Evolutionary conservation across 148 eudicot genomes (phyloP).

Genomic region (Oxyria digyna): DNA sequence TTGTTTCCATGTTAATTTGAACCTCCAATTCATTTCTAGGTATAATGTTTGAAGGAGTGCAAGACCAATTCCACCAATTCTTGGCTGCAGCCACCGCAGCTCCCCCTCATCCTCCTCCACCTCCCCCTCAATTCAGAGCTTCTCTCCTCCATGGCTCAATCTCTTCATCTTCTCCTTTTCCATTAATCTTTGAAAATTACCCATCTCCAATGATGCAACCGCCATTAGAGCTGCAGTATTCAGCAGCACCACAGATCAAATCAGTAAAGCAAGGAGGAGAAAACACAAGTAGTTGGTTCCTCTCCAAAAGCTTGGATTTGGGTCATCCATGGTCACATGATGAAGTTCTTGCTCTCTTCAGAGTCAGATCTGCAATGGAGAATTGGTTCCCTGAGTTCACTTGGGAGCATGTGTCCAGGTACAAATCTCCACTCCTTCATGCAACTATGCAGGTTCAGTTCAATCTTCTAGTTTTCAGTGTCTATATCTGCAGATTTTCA

Average conservation of each 20-base stretch:
- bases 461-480: conserved; percentile 3
- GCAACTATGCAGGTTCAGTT: too few relatives aligned
- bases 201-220: background rate
- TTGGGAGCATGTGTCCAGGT: conserved; percentile 91
- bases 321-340: conserved; percentile 47
- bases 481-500: conserved; percentile 3
- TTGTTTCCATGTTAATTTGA: conserved; percentile 4
- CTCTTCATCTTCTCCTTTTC: background rate
- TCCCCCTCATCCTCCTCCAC: background rate
- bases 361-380: conserved; percentile 56
- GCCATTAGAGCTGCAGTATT: background rate
- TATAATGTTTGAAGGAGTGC: conserved; percentile 69
- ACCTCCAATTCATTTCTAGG: background rate
- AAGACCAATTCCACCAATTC: conserved; percentile 66
- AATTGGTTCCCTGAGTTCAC: conserved; percentile 57
- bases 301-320: background rate
- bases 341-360: conserved; percentile 58
- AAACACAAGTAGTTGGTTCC: background rate
- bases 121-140: background rate
- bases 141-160: background rate
- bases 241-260: background rate
- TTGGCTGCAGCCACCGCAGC: conserved; percentile 30
- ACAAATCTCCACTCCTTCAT: background rate
- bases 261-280: background rate
- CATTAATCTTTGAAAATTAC: background rate